These are phyloP conservation scores for Linum lewisii DNA, from an alignment of 345 rosid genomes.

Conservation along the genomic window DNA sequence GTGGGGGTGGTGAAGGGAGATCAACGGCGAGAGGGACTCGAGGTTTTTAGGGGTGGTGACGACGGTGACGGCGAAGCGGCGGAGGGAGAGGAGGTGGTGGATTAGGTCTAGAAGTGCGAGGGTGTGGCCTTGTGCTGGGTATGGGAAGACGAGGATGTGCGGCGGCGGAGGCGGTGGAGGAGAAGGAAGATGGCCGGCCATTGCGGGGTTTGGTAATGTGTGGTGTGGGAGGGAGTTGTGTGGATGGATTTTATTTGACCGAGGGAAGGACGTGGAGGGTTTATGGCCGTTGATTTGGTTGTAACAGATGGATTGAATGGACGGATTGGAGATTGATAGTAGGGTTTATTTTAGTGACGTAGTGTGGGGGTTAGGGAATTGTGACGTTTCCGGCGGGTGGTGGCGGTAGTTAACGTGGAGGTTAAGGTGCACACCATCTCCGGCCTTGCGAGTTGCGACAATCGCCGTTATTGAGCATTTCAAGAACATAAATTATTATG, in stretches of 20 bases:
- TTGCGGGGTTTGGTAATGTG: not conserved
- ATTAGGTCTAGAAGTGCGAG: slow-evolving; percentile 46
- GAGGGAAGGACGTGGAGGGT: not conserved
- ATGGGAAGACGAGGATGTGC: slow-evolving; percentile 52
- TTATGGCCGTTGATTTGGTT: too few species aligned
- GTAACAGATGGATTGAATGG: too few species aligned
- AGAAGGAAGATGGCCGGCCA: not conserved
- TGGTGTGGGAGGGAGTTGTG: not conserved
- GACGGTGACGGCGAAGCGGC: slow-evolving; percentile 32
- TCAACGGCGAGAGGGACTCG: slow-evolving; percentile 37
- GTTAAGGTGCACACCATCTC: too few species aligned
- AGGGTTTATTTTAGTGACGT: too few species aligned
- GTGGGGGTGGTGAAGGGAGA: slow-evolving; percentile 25
- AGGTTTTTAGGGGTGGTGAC: slow-evolving; percentile 46
- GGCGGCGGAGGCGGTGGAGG: slow-evolving; percentile 7
- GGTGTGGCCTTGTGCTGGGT: slow-evolving; percentile 69
- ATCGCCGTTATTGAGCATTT: too few species aligned
- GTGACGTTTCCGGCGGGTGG: too few species aligned
- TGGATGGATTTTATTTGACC: not conserved
- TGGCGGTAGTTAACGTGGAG: too few species aligned
- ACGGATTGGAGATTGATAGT: too few species aligned
- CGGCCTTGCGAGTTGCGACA: too few species aligned
- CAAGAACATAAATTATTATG: too few species aligned
- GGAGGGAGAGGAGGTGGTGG: slow-evolving; percentile 35
- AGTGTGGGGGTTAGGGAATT: too few species aligned